A percentile compares a stretch with the other conserved stretches of the same genome.
Conservation (phyloP, 768 basidiomycete species). For the Lactifluus volemus region DNA sequence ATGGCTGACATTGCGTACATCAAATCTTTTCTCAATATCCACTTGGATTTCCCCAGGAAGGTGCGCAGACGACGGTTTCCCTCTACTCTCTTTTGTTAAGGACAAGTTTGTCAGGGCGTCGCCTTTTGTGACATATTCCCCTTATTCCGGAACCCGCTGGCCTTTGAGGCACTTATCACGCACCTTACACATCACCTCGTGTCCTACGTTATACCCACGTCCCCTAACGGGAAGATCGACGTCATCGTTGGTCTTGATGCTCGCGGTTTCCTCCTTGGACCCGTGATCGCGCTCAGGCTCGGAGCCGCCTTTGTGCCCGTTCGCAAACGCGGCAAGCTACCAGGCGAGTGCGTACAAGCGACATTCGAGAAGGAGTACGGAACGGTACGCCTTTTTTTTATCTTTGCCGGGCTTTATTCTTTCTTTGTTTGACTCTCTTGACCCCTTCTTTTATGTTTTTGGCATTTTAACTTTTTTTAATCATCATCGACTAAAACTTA, state of each 20-base stretch:
- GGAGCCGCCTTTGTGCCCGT: constrained; percentile 96
- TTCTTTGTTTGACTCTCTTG: too few species aligned
- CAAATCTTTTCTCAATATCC: constrained; percentile 45
- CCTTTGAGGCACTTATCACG: constrained; percentile 86
- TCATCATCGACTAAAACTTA: too few species aligned
- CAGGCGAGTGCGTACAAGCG: constrained; percentile 67
- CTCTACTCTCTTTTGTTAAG: background rate
- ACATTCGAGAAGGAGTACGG: constrained; percentile 93
- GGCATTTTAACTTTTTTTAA: too few species aligned
- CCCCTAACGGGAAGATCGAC: constrained; percentile 65
- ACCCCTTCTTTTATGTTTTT: too few species aligned
- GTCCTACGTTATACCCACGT: constrained; percentile 59
- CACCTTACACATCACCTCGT: constrained; percentile 81
- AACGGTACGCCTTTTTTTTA: constrained; percentile 36
- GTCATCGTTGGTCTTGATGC: constrained; percentile 94
- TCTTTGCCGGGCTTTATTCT: too few species aligned
- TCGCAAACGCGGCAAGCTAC: constrained; percentile 90
- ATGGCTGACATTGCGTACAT: constrained; percentile 78
- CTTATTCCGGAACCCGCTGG: constrained; percentile 74
- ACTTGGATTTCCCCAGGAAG: constrained; percentile 87
- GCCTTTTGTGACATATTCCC: constrained; percentile 94
- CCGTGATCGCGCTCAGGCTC: constrained; percentile 81
- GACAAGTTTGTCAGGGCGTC: constrained; percentile 52
- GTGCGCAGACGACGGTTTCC: constrained; percentile 32
- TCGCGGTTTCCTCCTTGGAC: constrained; percentile 91